Evolutionary conservation across 2,329 filamentous ascomycete species (phyloP).

Genomic region (Aciculosporium take): DNA sequence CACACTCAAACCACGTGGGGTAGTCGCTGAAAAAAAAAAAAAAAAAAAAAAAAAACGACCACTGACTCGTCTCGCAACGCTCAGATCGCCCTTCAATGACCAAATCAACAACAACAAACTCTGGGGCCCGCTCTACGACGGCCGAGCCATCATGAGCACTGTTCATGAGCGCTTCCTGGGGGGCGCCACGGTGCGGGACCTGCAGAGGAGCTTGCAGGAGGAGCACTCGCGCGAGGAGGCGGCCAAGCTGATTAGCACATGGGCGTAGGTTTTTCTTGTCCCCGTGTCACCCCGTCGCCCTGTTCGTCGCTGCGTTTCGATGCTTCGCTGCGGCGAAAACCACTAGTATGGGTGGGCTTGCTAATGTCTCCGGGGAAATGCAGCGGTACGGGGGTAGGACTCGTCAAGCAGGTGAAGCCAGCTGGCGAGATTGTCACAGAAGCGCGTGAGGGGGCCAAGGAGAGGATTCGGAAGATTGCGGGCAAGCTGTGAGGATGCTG

Average conservation of each 20-base stretch:
- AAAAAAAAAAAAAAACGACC: too few species aligned
- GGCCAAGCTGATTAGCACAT: slow-evolving; percentile 20
- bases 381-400: slow-evolving; percentile 29
- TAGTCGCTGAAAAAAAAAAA: too few species aligned
- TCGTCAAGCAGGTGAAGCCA: slow-evolving; percentile 26
- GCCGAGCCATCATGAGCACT: slow-evolving; percentile 25
- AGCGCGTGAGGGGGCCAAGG: slow-evolving; percentile 22
- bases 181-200: slow-evolving; percentile 28
- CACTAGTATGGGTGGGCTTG: too few species aligned
- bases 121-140: slow-evolving; percentile 30
- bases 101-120: slow-evolving; percentile 22
- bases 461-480: slow-evolving; percentile 18
- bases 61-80: too few species aligned
- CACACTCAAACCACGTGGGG: too few species aligned
- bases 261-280: slow-evolving; percentile 19
- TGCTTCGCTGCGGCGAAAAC: too few species aligned
- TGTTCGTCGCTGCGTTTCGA: too few species aligned
- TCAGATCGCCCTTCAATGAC: slow-evolving; percentile 28
- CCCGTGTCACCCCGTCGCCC: too few species aligned
- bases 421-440: slow-evolving; percentile 30
- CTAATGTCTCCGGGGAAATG: too few species aligned
- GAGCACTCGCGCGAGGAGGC: slow-evolving; percentile 22
- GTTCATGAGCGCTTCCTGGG: slow-evolving; percentile 25
- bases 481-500: neutral
- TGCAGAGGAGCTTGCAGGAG: slow-evolving; percentile 22